Evolutionary conservation across 345 rosid species (phyloP).

Genomic region (Populus pruinosa): DNA sequence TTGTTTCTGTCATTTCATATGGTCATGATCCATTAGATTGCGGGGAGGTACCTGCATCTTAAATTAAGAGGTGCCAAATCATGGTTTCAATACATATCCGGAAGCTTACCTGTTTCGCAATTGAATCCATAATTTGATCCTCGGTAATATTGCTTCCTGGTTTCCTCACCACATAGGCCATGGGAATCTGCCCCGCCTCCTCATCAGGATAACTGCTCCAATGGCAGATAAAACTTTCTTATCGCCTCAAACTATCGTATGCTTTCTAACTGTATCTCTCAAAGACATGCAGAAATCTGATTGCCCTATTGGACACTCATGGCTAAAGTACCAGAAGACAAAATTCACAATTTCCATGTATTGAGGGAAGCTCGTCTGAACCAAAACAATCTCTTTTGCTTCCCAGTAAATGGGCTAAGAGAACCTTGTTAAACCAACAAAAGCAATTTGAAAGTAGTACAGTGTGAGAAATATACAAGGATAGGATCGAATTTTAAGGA

Average conservation of each 20-base stretch:
- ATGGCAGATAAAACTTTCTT: not conserved
- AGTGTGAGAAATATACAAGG: too few relatives aligned
- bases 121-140: conserved; percentile 61
- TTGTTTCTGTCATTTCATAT: not conserved
- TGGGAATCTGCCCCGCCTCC: conserved; percentile 93
- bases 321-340: not conserved
- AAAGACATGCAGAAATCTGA: not conserved
- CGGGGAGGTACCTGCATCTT: not conserved
- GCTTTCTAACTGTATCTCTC: not conserved
- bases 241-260: not conserved
- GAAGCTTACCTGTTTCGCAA: conserved; percentile 64
- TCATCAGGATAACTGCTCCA: conserved; percentile 78
- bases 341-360: not conserved
- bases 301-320: not conserved
- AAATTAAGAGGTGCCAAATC: not conserved
- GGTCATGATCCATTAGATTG: not conserved
- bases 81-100: too few relatives aligned
- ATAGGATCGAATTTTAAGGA: not conserved
- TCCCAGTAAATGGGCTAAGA: not conserved
- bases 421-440: not conserved
- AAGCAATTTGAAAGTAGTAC: not conserved
- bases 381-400: not conserved
- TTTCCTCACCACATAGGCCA: conserved; percentile 92
- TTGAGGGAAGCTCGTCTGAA: not conserved
- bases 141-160: conserved; percentile 56